Base-by-base conservation (phyloP, 305 asterid species). In the Coffea humblotiana region DNA sequence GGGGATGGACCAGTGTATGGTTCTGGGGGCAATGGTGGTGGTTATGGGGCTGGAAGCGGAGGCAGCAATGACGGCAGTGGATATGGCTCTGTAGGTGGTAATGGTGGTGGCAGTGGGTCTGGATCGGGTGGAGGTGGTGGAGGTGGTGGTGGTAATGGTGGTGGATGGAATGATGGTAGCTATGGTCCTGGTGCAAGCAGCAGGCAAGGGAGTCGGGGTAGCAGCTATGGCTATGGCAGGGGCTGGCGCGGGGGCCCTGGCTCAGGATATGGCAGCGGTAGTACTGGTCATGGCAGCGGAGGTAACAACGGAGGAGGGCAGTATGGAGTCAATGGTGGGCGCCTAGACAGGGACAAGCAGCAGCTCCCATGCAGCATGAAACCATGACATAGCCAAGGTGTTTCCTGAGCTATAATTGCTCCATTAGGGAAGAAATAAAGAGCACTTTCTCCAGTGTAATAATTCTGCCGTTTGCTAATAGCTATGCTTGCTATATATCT, bases 41-140 rank as follows among this genome's bases (percentile, higher is more conserved):
- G 27, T 18, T 77, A 82, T 19, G 35, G 29, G 25, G 83, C 79
- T 35, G 82, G 77, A 14, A 78, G 80, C 11, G 72, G 49, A 0
- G 81, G 83, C 8, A 81, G 84, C 3, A 27, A 21, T 18, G 82
- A 78, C 0, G 82, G 79, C 21, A 79, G 83, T 25, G 81, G 83
- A 1, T 75, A 82, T 56, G 80, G 79, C 3, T 84, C 86, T 63
- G 83, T 82, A 37, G 83, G 82, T 47, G 80, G 78, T 12, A 82
- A 78, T 60, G 84, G 79, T 23, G 78, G 81, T 3, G 84, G 88
- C 6, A 84, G 47, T 35, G 64, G 72, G 45, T 84, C 79, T 51
- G 19, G 49, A 15, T 63, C 84, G 9, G 70, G 87, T 2, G 64
- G 52, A 0, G 73, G 81, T 10, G 82, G 70, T 8, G 85, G 80